These are phyloP conservation scores for Moesziomyces sp. DNA, from an alignment of 1,284 basidiomycete species.

Conservation along the genomic window DNA sequence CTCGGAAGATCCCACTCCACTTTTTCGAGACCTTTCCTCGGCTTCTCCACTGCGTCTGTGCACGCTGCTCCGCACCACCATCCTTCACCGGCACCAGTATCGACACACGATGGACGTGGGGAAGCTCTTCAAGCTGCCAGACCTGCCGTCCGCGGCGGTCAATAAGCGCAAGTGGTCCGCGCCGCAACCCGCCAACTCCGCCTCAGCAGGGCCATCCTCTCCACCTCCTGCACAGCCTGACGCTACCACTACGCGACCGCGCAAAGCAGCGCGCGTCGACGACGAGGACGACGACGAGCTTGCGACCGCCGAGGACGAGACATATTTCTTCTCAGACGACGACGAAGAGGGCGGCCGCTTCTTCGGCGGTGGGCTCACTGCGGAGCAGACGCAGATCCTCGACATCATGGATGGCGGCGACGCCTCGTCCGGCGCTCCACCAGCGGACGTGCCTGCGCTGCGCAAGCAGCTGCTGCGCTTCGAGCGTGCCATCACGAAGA, in stretches of 20 bases:
- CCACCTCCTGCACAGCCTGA: background rate
- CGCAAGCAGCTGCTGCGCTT: constrained; percentile 82
- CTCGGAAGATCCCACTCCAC: constrained; percentile 13
- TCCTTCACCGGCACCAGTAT: background rate
- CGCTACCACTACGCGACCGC: background rate
- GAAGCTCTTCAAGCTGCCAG: constrained; percentile 66
- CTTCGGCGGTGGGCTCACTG: constrained; percentile 63
- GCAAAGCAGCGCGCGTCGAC: constrained; percentile 38
- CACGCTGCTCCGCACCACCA: constrained; percentile 1
- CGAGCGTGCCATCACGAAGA: constrained; percentile 88
- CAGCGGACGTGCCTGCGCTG: constrained; percentile 11
- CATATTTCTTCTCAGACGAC: constrained; percentile 55
- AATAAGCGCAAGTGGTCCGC: constrained; percentile 64
- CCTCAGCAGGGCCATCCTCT: constrained; percentile 9
- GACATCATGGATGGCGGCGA: constrained; percentile 59
- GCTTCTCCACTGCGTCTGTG: background rate
- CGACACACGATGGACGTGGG: constrained; percentile 58
- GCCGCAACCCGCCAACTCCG: constrained; percentile 29
- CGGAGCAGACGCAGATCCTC: constrained; percentile 60
- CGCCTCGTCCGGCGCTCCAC: constrained; percentile 6
- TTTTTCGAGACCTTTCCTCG: constrained; percentile 9
- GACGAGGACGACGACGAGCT: constrained; percentile 31
- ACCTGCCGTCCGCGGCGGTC: constrained; percentile 57
- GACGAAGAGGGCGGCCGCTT: constrained; percentile 65
- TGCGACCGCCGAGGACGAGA: constrained; percentile 30